Percentiles rank a stretch among this genome's conserved stretches.
phyloP scores from a whole-genome alignment of 768 basidiomycete genomes.

The Suillus bovinus region DNA sequence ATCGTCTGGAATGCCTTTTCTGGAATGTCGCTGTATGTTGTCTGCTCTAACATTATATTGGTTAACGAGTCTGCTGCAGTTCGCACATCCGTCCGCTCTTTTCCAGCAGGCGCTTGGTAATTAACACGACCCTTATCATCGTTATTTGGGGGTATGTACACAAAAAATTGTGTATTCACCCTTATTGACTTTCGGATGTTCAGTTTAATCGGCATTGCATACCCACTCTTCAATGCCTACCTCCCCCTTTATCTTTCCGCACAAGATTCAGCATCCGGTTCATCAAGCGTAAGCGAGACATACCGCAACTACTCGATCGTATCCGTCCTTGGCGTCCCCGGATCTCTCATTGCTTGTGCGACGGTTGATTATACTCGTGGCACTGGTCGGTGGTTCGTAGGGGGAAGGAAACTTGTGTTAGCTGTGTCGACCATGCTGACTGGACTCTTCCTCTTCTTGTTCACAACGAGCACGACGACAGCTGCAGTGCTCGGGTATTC shows the following conservation, averaged over 20 bases:
- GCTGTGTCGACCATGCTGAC: conserved; percentile 45
- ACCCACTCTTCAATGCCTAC: conserved; percentile 54
- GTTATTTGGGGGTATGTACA: conserved; percentile 49
- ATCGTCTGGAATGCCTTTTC: conserved; percentile 37
- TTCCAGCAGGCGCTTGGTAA: conserved; percentile 40
- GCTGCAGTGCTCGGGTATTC: conserved; percentile 46
- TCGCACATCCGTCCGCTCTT: conserved; percentile 54
- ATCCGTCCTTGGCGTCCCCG: conserved; percentile 47
- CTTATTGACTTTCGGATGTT: not conserved
- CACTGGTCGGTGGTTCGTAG: conserved; percentile 33
- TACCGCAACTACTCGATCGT: conserved; percentile 54
- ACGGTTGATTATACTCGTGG: conserved; percentile 46
- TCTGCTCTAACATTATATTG: not conserved
- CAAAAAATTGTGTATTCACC: not conserved
- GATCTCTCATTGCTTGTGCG: conserved; percentile 46
- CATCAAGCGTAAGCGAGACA: conserved; percentile 29
- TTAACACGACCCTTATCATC: conserved; percentile 50
- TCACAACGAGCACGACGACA: conserved; percentile 46
- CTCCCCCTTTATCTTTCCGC: conserved; percentile 48
- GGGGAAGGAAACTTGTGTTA: conserved; percentile 50
- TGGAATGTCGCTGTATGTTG: conserved; percentile 41
- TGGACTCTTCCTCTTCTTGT: conserved; percentile 50
- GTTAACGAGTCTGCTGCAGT: conserved; percentile 22
- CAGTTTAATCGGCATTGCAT: conserved; percentile 52
- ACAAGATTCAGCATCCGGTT: conserved; percentile 28